Conservation (phyloP, 352 stramenopile species). For the Globisporangium carolinianum region DNA sequence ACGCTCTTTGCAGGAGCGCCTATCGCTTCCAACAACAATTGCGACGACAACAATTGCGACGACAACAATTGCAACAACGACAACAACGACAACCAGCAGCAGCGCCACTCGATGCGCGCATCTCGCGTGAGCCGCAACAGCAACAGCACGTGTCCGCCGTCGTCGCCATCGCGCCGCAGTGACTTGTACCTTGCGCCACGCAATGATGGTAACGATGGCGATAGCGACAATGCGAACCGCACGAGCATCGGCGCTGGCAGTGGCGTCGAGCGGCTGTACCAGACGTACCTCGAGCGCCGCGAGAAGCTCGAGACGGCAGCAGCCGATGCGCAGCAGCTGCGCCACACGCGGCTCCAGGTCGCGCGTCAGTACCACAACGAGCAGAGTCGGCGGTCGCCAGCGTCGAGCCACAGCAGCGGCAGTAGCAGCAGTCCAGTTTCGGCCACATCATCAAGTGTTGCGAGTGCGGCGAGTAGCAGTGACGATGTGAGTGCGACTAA, state of each 20-base stretch:
- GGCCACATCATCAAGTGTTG: too few species aligned
- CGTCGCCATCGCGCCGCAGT: not conserved
- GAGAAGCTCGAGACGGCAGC: constrained; percentile 3
- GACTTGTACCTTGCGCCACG: constrained; percentile 2
- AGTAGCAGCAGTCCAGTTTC: too few species aligned
- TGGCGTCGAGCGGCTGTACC: constrained; percentile 5
- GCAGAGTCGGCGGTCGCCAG: not conserved
- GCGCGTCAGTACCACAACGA: constrained; percentile 6
- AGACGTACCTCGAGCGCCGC: constrained; percentile 4
- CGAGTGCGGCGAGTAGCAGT: too few species aligned
- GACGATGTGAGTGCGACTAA: too few species aligned
- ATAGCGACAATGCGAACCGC: not conserved
- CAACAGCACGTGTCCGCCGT: not conserved
- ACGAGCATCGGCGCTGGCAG: not conserved
- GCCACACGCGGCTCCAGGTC: not conserved
- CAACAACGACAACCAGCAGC: not conserved
- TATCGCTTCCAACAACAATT: too few species aligned
- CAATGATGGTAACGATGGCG: not conserved
- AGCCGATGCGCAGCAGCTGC: constrained; percentile 1
- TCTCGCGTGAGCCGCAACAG: not conserved
- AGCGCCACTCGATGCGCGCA: not conserved
- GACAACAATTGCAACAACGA: too few species aligned
- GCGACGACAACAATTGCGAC: too few species aligned
- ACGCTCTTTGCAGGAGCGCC: not conserved
- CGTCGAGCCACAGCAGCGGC: too few species aligned